Percentiles rank a stretch among this genome's conserved stretches.
phyloP scores from a whole-genome alignment of 805 yeast species.

The Dipodascus geniculatus region DNA sequence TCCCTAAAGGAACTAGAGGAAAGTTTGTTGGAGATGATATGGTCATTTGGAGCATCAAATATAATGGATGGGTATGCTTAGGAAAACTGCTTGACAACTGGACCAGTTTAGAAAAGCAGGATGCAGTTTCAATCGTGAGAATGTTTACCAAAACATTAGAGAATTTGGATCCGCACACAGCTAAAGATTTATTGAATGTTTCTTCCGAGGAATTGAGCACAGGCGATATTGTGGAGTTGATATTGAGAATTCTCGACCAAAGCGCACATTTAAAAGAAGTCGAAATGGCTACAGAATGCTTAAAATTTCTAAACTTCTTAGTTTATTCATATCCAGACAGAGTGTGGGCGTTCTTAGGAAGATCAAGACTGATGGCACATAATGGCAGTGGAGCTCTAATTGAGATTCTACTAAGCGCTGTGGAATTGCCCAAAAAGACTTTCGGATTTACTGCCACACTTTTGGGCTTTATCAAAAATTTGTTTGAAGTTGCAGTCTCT shows the following conservation, averaged over 20 bases:
- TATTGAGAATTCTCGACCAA: not conserved
- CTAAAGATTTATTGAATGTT: not conserved
- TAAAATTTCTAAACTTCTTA: not conserved
- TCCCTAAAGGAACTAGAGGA: not conserved
- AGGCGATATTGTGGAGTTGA: not conserved
- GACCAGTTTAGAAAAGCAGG: not conserved
- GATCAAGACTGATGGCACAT: not conserved
- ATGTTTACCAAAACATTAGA: not conserved
- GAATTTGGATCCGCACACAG: not conserved
- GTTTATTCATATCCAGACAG: not conserved
- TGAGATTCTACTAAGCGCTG: not conserved
- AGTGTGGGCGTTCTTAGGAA: not conserved
- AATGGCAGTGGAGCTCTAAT: not conserved
- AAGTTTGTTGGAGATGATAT: not conserved
- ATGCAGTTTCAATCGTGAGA: not conserved
- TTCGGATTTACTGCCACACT: not conserved
- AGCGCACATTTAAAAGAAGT: not conserved
- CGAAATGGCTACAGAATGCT: not conserved
- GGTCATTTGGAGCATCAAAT: not conserved
- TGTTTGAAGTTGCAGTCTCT: not conserved
- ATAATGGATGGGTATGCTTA: slow-evolving; percentile 1
- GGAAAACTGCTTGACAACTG: not conserved
- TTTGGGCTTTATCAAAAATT: not conserved
- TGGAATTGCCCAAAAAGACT: not conserved
- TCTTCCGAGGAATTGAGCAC: not conserved